Base-by-base conservation (phyloP, 495 filamentous ascomycete genomes). In the Jackrogersella minutella region DNA sequence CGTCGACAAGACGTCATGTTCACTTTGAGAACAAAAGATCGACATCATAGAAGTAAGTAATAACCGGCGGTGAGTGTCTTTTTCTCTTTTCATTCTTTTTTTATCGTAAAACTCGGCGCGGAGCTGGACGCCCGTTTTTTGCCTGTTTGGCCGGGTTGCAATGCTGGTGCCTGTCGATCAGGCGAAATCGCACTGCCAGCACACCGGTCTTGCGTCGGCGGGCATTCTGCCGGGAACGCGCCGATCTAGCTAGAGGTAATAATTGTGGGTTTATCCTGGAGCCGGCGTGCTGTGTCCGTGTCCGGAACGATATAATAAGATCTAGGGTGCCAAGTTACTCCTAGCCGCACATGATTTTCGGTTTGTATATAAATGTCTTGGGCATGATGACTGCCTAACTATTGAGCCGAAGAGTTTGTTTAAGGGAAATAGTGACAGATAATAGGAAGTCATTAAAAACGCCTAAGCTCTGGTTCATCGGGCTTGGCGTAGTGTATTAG, bases 131-230 rank as follows among this genome's bases (percentile, higher is more conserved):
- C 17, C 49, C 49, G 31, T 30, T 33, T 46, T 52, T 52, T 52
- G 49, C 49, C 49, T 52, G 49, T 52, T 52, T 52, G 31, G 49
- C 49, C 49, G 31, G 30, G 49, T 52, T 52, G 49, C 49, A 52
- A 16, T 36, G 49, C 16, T 52, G 30, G n/a, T 36, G 5, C 49
- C 49, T 52, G 49, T 52, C 49, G 49, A 52, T 52, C 49, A 49
- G 44, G 44, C 44, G 44, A 49, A 49, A 17, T 49, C 26, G 44
- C 44, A 49, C 5, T 16, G 7, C 24, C 21, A 13, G 44, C 4
- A 16, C 13, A 33, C 26, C 44, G 44, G 44, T 8, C 22, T n/a
- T 30, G 44, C 44, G 6, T 49, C 24, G 44, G 31, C 22, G 24
- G 44, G 44, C 44, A 49, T 49, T 49, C 44, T 49, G 44, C 44